Evolutionary conservation across 352 stramenopile genomes (phyloP), one percentile per base, ranked within the genome.

Genomic region (Phytophthora nicotianae): DNA sequence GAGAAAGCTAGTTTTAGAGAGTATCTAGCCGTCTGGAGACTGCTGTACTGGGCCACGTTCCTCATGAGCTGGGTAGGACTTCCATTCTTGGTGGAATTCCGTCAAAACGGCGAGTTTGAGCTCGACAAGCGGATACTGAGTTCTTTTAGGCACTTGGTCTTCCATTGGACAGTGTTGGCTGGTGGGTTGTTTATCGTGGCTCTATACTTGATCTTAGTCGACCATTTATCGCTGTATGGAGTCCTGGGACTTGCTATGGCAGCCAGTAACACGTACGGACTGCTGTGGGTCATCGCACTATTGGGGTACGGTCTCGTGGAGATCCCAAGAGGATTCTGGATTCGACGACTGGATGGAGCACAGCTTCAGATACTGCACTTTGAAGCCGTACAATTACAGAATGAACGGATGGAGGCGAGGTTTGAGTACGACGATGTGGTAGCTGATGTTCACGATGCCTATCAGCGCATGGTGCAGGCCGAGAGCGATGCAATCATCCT

Each of bases 31-130:
- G 53, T 45, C 14, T 93, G 83, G 83, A 68, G 83, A 58, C 33
- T 74, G 47, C 54, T 92, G 7, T 92, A 92, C 55, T 92, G 81
- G 79, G 23, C 71, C 17, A 88, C 81, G 38, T 90, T 92, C 52
- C 5, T 71, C 27, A 65, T 92, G 45, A 85, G 79, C 45, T 92
- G 83, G 81, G 29, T 85, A 29, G 57, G 79, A 24, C 64, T 92
- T 27, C 83, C 83, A 3, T 70, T 89, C n/a, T 62, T 90, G 16
- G 67, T 74, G 40, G 83, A 92, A 67, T 85, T 82, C 49, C 54
- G 65, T 3, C 79, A 85, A 45, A 86, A 77, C 54, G 83, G 83
- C 17, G 81, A 89, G 67, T 90, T 92, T 57, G 53, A 62, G 17
- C 32, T 81, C 9, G 57, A 78, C 16, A 62, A 74, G 20, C 71